A percentile compares a stretch with the other conserved stretches of the same genome.
phyloP scores from a whole-genome alignment of 2,329 filamentous ascomycete species.

The Colletotrichum caudatum region DNA sequence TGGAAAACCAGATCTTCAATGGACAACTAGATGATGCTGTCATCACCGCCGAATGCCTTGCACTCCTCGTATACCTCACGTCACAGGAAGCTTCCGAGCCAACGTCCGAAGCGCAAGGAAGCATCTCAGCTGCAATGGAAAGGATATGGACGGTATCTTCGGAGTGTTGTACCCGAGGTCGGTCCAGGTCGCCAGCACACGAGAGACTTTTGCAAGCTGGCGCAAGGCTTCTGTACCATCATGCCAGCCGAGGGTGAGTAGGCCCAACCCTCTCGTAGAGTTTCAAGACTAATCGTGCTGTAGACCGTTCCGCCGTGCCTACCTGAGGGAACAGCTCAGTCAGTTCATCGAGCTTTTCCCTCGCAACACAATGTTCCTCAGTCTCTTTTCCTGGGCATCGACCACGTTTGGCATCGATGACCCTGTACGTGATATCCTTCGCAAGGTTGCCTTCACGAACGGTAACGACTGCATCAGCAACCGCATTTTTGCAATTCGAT shows the following conservation, averaged over 20 bases:
- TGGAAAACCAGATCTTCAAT: slow-evolving; percentile 68
- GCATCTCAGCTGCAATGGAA: slow-evolving; percentile 64
- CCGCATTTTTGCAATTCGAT: slow-evolving; percentile 63
- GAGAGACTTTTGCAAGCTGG: slow-evolving; percentile 79
- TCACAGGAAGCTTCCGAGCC: slow-evolving; percentile 56
- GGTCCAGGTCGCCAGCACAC: slow-evolving; percentile 53
- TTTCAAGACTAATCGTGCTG: slow-evolving; percentile 40
- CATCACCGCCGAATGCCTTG: slow-evolving; percentile 70
- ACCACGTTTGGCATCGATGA: slow-evolving; percentile 79
- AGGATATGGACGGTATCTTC: slow-evolving; percentile 56
- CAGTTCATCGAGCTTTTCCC: slow-evolving; percentile 75
- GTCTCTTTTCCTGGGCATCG: slow-evolving; percentile 80
- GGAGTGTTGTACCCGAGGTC: slow-evolving; percentile 55
- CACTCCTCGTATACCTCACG: slow-evolving; percentile 76
- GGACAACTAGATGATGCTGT: slow-evolving; percentile 62
- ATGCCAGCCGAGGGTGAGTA: slow-evolving; percentile 69
- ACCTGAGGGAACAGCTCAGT: slow-evolving; percentile 72
- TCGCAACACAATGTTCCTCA: slow-evolving; percentile 80
- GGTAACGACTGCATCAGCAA: slow-evolving; percentile 57
- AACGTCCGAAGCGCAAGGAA: slow-evolving; percentile 62
- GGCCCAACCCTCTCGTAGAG: neutral
- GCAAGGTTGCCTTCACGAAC: slow-evolving; percentile 60
- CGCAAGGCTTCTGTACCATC: slow-evolving; percentile 73
- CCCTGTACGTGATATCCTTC: slow-evolving; percentile 76
- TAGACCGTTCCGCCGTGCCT: slow-evolving; percentile 75